Evolutionary conservation across 768 basidiomycete species (phyloP).

Genomic region (Podaxis pistillaris): DNA sequence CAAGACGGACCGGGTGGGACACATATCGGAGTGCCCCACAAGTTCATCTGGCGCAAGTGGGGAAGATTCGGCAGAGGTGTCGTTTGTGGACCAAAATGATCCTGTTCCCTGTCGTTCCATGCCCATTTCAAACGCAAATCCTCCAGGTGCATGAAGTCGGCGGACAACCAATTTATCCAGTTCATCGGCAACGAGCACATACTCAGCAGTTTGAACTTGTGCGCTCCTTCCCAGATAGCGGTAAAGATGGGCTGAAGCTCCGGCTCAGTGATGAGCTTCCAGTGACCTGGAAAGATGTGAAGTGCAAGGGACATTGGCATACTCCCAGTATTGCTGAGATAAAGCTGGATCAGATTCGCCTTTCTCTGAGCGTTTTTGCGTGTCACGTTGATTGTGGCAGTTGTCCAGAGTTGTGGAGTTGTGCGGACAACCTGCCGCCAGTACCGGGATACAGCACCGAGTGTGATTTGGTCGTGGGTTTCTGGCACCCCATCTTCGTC

Average conservation of each 20-base stretch:
- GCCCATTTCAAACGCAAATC: constrained; percentile 2
- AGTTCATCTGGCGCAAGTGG: background rate
- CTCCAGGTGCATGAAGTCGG: background rate
- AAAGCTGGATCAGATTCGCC: background rate
- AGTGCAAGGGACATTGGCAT: background rate
- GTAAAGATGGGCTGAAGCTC: background rate
- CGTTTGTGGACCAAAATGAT: background rate
- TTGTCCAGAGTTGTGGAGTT: background rate
- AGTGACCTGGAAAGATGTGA: background rate
- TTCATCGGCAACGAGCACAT: background rate
- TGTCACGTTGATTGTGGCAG: background rate
- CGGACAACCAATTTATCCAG: background rate
- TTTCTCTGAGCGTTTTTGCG: background rate
- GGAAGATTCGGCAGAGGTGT: background rate
- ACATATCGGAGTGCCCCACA: background rate
- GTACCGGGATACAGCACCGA: constrained; percentile 1
- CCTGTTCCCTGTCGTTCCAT: background rate
- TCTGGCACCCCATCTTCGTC: background rate
- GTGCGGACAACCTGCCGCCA: background rate
- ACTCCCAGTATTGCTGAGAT: background rate
- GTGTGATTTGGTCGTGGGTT: background rate
- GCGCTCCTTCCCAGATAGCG: background rate
- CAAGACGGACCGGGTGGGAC: background rate
- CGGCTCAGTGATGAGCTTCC: background rate
- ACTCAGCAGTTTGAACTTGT: background rate